These are phyloP conservation scores for Claviceps pazoutovae DNA, from an alignment of 2,329 filamentous ascomycete genomes.

Conservation along the genomic window DNA sequence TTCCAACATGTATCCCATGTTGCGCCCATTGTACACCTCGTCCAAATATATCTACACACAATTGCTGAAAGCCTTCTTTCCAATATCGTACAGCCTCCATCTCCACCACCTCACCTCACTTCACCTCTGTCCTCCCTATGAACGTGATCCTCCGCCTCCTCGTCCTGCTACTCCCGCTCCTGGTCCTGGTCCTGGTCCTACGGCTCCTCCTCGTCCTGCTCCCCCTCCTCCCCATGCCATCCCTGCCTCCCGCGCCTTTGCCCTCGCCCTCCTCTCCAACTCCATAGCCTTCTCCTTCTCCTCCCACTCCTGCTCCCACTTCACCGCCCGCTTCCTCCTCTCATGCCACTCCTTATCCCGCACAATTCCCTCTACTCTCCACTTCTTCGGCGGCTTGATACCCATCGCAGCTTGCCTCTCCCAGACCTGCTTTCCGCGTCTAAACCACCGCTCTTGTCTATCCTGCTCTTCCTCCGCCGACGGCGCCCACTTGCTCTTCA, in stretches of 20 bases:
- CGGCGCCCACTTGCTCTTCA: conserved; percentile 65
- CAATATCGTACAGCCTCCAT: conserved; percentile 1
- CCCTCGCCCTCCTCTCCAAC: conserved; percentile 11
- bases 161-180: not conserved
- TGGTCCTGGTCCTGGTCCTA: not conserved
- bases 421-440: conserved; percentile 47
- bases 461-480: conserved; percentile 41
- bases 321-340: conserved; percentile 15
- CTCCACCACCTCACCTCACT: not conserved
- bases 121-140: not conserved
- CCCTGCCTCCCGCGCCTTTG: conserved; percentile 1
- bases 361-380: conserved; percentile 41
- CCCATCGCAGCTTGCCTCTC: conserved; percentile 44
- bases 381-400: conserved; percentile 45
- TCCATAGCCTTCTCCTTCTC: conserved; percentile 17
- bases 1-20: too few species aligned
- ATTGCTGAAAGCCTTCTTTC: not conserved
- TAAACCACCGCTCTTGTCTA: conserved; percentile 47
- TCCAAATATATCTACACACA: not conserved
- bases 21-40: not conserved
- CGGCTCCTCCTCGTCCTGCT: not conserved
- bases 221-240: not conserved
- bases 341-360: conserved; percentile 29
- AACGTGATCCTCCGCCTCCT: too few species aligned
- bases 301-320: conserved; percentile 16